Percentiles rank a stretch among this genome's conserved stretches.
Evolutionary conservation across 352 stramenopile species (phyloP).

Genomic region (Nothophytophthora sp.): DNA sequence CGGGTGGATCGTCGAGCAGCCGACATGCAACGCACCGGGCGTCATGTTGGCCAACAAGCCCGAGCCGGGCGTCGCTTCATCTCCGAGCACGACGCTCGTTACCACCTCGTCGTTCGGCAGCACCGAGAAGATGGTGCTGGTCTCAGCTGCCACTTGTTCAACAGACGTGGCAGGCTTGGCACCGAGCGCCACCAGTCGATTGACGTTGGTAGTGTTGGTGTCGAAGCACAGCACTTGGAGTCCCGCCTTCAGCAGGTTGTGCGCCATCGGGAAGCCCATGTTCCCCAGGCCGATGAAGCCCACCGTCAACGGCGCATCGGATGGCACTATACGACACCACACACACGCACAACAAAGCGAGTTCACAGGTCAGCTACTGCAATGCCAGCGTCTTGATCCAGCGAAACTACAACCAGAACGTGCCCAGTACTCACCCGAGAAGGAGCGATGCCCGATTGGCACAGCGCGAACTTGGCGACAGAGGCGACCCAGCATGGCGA

Average conservation of each 20-base stretch:
- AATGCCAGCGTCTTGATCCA: no score
- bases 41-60: slow-evolving; percentile 41
- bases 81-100: slow-evolving; percentile 37
- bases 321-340: slow-evolving; percentile 6
- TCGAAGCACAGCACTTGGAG: slow-evolving; percentile 71
- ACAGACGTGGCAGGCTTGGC: slow-evolving; percentile 35
- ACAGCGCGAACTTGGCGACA: background rate
- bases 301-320: slow-evolving; percentile 22
- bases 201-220: slow-evolving; percentile 29
- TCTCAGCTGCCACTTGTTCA: slow-evolving; percentile 39
- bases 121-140: slow-evolving; percentile 56
- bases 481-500: background rate
- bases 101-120: slow-evolving; percentile 72
- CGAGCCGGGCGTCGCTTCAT: slow-evolving; percentile 11
- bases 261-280: slow-evolving; percentile 92
- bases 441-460: slow-evolving; percentile 1
- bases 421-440: slow-evolving; percentile 14
- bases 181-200: slow-evolving; percentile 27
- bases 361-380: no score
- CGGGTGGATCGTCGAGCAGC: slow-evolving; percentile 73
- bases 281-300: slow-evolving; percentile 93
- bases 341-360: no score
- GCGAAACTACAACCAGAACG: no score
- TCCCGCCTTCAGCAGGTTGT: slow-evolving; percentile 82
- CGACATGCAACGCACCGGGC: slow-evolving; percentile 49